Percentiles rank a stretch among this genome's conserved stretches.
Evolutionary conservation across 129 eudicot genomes (phyloP).

Genomic region (Smallanthus sonchifolius): DNA sequence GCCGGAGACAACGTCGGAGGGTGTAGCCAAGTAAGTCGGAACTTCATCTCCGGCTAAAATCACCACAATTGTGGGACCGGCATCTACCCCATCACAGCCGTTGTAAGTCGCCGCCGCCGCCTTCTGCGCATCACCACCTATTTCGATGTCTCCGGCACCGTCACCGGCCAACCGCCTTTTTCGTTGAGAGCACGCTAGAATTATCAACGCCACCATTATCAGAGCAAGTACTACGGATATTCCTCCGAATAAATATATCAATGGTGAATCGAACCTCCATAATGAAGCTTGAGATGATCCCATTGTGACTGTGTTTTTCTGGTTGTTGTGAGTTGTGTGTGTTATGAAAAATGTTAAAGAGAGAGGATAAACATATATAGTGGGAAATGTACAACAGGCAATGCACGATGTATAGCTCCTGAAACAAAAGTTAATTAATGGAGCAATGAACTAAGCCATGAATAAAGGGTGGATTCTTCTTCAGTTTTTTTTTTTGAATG

Average conservation of each 20-base stretch:
- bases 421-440: conserved; percentile 23
- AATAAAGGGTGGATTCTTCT: conserved; percentile 20
- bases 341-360: conserved; percentile 13
- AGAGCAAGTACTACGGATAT: conserved; percentile 41
- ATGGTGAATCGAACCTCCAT: conserved; percentile 54
- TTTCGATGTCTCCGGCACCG: conserved; percentile 20
- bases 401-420: conserved; percentile 9
- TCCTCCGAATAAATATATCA: conserved; percentile 55
- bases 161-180: neutral
- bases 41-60: conserved; percentile 74
- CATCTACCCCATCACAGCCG: conserved; percentile 6
- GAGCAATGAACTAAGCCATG: conserved; percentile 23
- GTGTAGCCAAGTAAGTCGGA: conserved; percentile 56
- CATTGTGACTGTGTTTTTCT: conserved; percentile 13
- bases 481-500: too few species aligned
- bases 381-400: conserved; percentile 13
- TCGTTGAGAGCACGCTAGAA: conserved; percentile 49
- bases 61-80: conserved; percentile 41
- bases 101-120: neutral
- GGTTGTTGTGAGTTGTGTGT: conserved; percentile 17
- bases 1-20: conserved; percentile 8
- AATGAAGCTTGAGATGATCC: conserved; percentile 21
- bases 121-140: neutral
- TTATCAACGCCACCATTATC: conserved; percentile 42
- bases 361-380: conserved; percentile 15